These are phyloP conservation scores for Populus hybrid DNA, from an alignment of 441 rosid species.

Conservation along the genomic window DNA sequence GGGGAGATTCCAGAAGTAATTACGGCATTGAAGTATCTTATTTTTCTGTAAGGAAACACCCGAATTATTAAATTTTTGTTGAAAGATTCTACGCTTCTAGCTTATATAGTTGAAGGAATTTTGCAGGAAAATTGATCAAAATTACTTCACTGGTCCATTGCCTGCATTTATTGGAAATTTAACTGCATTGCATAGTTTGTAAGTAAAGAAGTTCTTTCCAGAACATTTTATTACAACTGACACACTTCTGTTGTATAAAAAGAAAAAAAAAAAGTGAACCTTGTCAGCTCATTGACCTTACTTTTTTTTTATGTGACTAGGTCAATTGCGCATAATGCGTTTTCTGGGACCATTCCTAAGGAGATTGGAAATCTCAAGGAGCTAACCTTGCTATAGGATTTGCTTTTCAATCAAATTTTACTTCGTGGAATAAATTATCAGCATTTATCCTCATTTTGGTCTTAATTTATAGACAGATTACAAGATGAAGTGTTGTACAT, in stretches of 20 bases:
- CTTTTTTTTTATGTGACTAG: slow-evolving; percentile 13
- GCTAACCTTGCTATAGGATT: slow-evolving; percentile 25
- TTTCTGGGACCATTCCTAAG: slow-evolving; percentile 33
- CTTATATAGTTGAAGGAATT: neutral
- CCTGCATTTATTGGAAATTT: slow-evolving; percentile 46
- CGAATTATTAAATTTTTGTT: neutral
- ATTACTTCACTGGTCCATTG: slow-evolving; percentile 45
- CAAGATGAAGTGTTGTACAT: neutral
- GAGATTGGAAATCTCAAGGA: slow-evolving; percentile 34
- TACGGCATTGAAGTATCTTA: slow-evolving; percentile 14
- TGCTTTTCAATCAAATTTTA: neutral
- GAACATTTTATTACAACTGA: neutral
- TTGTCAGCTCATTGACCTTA: neutral
- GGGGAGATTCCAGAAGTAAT: slow-evolving; percentile 26
- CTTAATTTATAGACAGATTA: neutral
- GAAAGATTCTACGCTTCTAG: neutral
- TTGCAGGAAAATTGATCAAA: slow-evolving; percentile 30
- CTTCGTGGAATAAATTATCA: neutral
- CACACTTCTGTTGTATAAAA: neutral
- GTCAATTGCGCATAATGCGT: slow-evolving; percentile 24
- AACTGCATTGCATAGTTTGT: slow-evolving; percentile 33
- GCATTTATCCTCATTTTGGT: neutral
- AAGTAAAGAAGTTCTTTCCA: neutral
- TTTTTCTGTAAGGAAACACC: slow-evolving; percentile 15
- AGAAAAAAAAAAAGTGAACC: neutral